Percentiles rank a stretch among this genome's conserved stretches.
These are phyloP conservation scores for Blastobotrys malaysiensis DNA, from an alignment of 1,139 yeast genomes.

Conservation along the genomic window DNA sequence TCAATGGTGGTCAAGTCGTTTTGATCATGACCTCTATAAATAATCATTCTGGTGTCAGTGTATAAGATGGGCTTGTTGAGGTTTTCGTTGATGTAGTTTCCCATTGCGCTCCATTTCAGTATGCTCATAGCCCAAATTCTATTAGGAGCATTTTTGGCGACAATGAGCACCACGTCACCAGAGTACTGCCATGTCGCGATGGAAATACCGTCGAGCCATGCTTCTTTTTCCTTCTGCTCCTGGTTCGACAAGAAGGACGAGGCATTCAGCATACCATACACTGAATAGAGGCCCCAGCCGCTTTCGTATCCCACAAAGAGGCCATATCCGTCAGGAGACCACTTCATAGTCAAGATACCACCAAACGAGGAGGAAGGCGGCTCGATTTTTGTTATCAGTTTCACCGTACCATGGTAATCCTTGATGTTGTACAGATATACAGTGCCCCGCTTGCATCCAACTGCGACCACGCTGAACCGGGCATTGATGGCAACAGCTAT, in stretches of 20 bases:
- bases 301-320: conserved; percentile 33
- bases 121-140: conserved; percentile 28
- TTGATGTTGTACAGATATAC: conserved; percentile 32
- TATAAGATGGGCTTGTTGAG: conserved; percentile 33
- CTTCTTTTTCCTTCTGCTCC: conserved; percentile 24
- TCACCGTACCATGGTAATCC: conserved; percentile 32
- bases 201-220: conserved; percentile 32
- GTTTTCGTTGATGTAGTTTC: conserved; percentile 28
- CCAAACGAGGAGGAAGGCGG: conserved; percentile 33
- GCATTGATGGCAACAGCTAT: conserved; percentile 32
- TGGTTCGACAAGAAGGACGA: conserved; percentile 28
- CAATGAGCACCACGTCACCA: conserved; percentile 28
- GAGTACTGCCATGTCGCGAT: conserved; percentile 32
- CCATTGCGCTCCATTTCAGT: conserved; percentile 31
- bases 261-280: conserved; percentile 34
- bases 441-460: conserved; percentile 32
- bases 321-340: conserved; percentile 36
- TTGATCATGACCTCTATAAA: conserved; percentile 38
- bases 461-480: conserved; percentile 34
- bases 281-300: conserved; percentile 38
- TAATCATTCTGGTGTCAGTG: conserved; percentile 33
- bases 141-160: conserved; percentile 12
- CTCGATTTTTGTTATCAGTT: conserved; percentile 24
- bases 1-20: conserved; percentile 36
- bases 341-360: conserved; percentile 24